Evolutionary conservation across 148 eudicot genomes (phyloP), one percentile per base, ranked within the genome.

Genomic region (Pharnaceum exiguum): DNA sequence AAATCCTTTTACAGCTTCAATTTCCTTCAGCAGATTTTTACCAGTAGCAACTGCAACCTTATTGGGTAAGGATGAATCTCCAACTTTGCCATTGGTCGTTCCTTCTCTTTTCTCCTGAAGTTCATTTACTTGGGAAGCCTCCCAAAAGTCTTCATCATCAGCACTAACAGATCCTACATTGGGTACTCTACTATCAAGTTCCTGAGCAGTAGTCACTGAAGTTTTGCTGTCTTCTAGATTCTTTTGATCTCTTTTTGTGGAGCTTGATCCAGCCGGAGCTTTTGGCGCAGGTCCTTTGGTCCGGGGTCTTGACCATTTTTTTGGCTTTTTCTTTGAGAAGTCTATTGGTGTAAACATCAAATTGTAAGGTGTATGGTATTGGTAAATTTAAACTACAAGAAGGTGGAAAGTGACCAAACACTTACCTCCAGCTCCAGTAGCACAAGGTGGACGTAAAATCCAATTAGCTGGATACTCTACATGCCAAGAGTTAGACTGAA

Each of bases 361-460:
- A 22, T 40, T 10, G 49, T 65, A 22, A 43, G 50, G 21, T 3
- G 28, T 21, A 40, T 25, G 22, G 29, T 18, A 46, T 3, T 10
- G 29, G 39, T 3, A 28, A 51, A 57, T 13, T 28, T 1, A 38
- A 65, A 23, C 23, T 33, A n/a, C 46, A 52, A 27, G 6, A 42
- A 17, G 33, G 31, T 10, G 38, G 44, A 54, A 5, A 69, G 56
- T 54, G 45, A 46, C 24, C 48, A 69, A 16, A 12, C 54, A 68
- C 77, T 59, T 80, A 91, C 95, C 97, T 77, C 87, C 77, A 71
- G 80, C 97, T 77, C 87, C 77, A 71, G 80, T 69, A 28, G 90
- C 89, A 55, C 59, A 67, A 42, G 79, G 67, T 67, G 52, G 71
- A 66, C 51, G 59, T 23, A 87, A 77, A 65, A 62, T 60, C 49